These are phyloP conservation scores for Cystobasidiaceae sp. DNA, from an alignment of 1,284 basidiomycete genomes.

Conservation along the genomic window DNA sequence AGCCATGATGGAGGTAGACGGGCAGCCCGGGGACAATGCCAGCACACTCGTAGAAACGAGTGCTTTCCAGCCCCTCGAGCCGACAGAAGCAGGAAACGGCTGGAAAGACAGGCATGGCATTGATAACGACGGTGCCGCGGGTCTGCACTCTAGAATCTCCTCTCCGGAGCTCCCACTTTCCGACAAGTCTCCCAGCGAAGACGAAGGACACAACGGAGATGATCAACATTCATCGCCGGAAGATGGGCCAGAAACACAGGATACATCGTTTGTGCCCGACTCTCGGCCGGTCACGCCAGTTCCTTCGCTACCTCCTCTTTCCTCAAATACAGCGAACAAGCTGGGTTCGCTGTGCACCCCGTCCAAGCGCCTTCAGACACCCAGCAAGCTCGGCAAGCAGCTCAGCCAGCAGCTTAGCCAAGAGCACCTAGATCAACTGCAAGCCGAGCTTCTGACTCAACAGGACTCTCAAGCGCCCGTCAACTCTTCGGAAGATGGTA, in stretches of 20 bases:
- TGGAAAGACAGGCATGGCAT: too few relatives aligned
- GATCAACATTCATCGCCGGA: not conserved
- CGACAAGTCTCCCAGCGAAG: not conserved
- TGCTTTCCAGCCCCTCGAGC: too few relatives aligned
- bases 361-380: not conserved
- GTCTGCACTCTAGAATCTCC: too few relatives aligned
- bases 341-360: not conserved
- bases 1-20: too few relatives aligned
- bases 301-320: slow-evolving; percentile 2
- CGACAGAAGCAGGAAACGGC: too few relatives aligned
- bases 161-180: not conserved
- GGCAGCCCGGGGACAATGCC: too few relatives aligned
- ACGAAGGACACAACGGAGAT: not conserved
- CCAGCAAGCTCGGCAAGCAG: not conserved
- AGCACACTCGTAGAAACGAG: too few relatives aligned
- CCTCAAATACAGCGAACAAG: not conserved
- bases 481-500: too few relatives aligned
- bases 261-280: slow-evolving; percentile 7
- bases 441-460: not conserved
- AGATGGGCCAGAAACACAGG: slow-evolving; percentile 5
- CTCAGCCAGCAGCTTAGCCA: not conserved
- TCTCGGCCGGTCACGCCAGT: not conserved
- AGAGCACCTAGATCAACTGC: not conserved
- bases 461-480: too few relatives aligned
- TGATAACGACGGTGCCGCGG: too few relatives aligned